phyloP scores from a whole-genome alignment of 129 eudicot genomes.

The Lonicera japonica region DNA sequence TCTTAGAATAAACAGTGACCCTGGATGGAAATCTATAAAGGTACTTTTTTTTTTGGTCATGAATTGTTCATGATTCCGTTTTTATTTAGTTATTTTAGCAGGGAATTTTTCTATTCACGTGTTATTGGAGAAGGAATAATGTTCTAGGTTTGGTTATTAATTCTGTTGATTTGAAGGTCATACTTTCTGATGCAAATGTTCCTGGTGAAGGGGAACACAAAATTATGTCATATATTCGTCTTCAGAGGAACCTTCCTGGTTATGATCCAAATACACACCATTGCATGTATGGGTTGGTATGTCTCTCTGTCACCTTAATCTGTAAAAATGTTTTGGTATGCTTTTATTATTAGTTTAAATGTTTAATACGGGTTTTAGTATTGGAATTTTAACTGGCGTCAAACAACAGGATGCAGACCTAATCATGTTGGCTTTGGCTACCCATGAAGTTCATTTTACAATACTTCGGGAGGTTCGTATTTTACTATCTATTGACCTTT shows the following conservation, averaged over 20 bases:
- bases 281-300: constrained; percentile 33
- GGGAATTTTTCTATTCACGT: not conserved
- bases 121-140: too few relatives aligned
- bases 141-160: too few relatives aligned
- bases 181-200: constrained; percentile 37
- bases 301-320: not conserved
- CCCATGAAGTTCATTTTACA: constrained; percentile 34
- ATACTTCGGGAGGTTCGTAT: constrained; percentile 30
- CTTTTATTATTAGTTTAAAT: not conserved
- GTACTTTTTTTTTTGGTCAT: constrained; percentile 5
- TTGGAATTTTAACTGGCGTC: not conserved
- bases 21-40: constrained; percentile 27
- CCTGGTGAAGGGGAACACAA: constrained; percentile 44
- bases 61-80: not conserved
- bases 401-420: constrained; percentile 31
- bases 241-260: constrained; percentile 33
- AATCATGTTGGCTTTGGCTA: constrained; percentile 34
- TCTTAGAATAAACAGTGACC: constrained; percentile 16
- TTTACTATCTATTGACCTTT: not conserved
- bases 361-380: not conserved
- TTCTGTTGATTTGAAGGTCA: constrained; percentile 10
- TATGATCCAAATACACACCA: constrained; percentile 30
- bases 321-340: not conserved
- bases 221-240: constrained; percentile 32
- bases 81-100: not conserved